Evolutionary conservation across 2,329 filamentous ascomycete species (phyloP).

Genomic region (Sporothrix humicola): DNA sequence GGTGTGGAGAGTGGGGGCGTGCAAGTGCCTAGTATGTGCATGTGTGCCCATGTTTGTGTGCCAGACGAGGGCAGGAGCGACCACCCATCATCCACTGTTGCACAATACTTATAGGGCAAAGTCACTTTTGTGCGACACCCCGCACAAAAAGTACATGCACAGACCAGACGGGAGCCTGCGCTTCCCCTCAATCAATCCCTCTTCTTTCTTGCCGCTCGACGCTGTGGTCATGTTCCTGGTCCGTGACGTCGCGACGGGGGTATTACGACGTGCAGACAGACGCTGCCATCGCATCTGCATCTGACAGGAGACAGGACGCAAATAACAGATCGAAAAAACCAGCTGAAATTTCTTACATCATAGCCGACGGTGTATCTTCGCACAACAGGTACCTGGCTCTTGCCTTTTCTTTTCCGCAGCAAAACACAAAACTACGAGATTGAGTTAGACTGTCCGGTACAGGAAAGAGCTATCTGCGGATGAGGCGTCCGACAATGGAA

Average conservation of each 20-base stretch:
- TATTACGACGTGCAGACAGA: background rate
- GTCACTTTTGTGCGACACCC: background rate
- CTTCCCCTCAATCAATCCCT: background rate
- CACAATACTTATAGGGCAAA: conserved; percentile 3
- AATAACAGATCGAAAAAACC: background rate
- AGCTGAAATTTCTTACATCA: background rate
- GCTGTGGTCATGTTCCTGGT: conserved; percentile 16
- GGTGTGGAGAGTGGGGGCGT: conserved; percentile 15
- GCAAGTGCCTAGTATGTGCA: background rate
- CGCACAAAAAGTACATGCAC: conserved; percentile 9
- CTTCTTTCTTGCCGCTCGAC: background rate
- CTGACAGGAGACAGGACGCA: conserved; percentile 16
- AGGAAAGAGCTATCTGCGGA: background rate
- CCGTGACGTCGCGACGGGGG: conserved; percentile 18
- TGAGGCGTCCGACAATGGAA: conserved; percentile 15
- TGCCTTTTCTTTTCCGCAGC: no score
- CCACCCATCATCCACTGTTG: background rate
- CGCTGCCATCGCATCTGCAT: conserved; percentile 5
- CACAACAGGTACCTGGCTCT: background rate
- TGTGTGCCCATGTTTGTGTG: background rate
- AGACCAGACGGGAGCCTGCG: background rate
- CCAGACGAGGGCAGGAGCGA: background rate
- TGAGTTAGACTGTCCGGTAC: conserved; percentile 1
- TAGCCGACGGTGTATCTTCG: conserved; percentile 2
- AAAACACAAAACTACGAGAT: background rate